Conservation (phyloP, 768 basidiomycete species). For the Baorangia bicolor region DNA sequence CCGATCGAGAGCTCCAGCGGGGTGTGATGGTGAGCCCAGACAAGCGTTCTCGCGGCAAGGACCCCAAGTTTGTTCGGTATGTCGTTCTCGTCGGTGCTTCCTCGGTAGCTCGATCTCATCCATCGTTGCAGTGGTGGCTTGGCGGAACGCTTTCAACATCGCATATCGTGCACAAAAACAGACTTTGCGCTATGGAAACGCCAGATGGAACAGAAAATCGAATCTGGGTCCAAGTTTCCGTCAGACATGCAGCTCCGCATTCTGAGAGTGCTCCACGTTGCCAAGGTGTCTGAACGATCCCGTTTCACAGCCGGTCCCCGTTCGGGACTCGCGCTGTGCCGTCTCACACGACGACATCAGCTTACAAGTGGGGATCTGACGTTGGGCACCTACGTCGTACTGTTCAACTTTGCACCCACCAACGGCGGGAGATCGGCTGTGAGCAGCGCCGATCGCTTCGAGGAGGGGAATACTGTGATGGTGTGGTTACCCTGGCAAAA, state of each 20-base stretch:
- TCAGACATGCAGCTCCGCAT: slow-evolving; percentile 47
- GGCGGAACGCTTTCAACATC: slow-evolving; percentile 47
- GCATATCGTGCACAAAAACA: slow-evolving; percentile 44
- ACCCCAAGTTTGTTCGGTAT: slow-evolving; percentile 48
- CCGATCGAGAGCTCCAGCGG: slow-evolving; percentile 41
- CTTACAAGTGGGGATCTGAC: slow-evolving; percentile 16
- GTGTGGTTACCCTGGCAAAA: slow-evolving; percentile 55
- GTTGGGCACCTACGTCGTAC: slow-evolving; percentile 33
- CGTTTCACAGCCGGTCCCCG: slow-evolving; percentile 27
- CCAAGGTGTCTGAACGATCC: slow-evolving; percentile 29
- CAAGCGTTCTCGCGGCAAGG: slow-evolving; percentile 46
- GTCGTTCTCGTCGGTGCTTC: slow-evolving; percentile 12
- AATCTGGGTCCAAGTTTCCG: slow-evolving; percentile 28
- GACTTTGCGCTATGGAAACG: slow-evolving; percentile 53
- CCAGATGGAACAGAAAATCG: slow-evolving; percentile 41
- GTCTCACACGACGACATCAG: slow-evolving; percentile 26
- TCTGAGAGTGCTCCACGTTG: slow-evolving; percentile 39
- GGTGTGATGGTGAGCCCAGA: slow-evolving; percentile 60
- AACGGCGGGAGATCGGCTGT: slow-evolving; percentile 23
- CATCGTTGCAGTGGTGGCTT: slow-evolving; percentile 49
- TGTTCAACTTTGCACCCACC: slow-evolving; percentile 38
- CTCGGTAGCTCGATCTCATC: background rate
- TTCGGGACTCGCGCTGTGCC: slow-evolving; percentile 45
- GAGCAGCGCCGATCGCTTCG: slow-evolving; percentile 39
- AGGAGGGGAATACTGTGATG: slow-evolving; percentile 40